These are phyloP conservation scores for Entonaema liquescens DNA, from an alignment of 495 filamentous ascomycete species.

Conservation along the genomic window DNA sequence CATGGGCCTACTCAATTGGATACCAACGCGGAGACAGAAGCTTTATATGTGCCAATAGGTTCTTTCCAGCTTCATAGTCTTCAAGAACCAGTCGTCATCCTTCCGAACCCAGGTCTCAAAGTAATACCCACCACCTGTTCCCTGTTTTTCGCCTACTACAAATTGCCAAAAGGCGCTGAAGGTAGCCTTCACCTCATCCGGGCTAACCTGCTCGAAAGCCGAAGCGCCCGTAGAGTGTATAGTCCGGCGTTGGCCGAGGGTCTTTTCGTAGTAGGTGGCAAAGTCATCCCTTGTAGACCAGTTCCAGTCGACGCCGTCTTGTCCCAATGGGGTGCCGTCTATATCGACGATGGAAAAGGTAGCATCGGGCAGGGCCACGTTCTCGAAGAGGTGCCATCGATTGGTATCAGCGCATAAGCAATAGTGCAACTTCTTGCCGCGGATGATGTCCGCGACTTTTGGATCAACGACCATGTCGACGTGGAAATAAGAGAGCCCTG, in stretches of 20 bases:
- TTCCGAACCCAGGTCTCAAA: slow-evolving; percentile 3
- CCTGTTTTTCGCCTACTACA: neutral
- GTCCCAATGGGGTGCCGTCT: neutral
- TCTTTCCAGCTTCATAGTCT: neutral
- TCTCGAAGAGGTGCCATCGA: neutral
- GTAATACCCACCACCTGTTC: neutral
- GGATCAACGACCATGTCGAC: slow-evolving; percentile 1
- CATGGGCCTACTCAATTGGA: neutral
- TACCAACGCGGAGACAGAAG: neutral
- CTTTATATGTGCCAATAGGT: neutral
- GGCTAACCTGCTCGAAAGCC: neutral
- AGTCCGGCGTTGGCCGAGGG: neutral
- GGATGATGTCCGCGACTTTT: slow-evolving; percentile 1
- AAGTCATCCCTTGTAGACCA: neutral
- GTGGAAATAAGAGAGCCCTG: slow-evolving; percentile 3
- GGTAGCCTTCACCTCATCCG: neutral
- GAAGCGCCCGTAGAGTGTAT: neutral
- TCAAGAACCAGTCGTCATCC: slow-evolving; percentile 1
- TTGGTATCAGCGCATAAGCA: neutral
- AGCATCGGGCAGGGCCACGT: slow-evolving; percentile 2
- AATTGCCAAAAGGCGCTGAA: neutral
- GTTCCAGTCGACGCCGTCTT: neutral
- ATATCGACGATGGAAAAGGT: neutral
- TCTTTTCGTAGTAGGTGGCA: neutral
- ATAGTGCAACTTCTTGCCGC: neutral